phyloP scores from a whole-genome alignment of 2,329 filamentous ascomycete genomes.

The Colletotrichum lini region DNA sequence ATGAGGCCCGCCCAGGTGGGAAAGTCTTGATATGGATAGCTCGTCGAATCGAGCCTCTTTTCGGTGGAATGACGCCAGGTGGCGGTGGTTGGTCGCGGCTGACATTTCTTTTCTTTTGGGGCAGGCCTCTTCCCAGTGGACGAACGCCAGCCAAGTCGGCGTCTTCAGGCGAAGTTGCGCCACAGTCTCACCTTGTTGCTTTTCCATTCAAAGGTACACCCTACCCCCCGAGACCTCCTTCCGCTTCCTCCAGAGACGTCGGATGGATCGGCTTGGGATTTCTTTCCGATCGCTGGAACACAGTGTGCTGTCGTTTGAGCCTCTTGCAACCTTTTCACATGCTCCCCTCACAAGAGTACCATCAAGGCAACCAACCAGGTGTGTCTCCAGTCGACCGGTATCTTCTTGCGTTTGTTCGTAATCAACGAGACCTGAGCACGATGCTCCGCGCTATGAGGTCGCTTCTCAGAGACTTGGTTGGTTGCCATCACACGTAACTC shows the following conservation, averaged over 20 bases:
- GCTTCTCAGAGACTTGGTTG: neutral
- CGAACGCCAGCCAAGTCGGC: neutral
- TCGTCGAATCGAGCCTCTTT: conserved; percentile 9
- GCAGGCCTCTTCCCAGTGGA: neutral
- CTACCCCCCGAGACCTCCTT: neutral
- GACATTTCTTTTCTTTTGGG: neutral
- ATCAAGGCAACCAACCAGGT: neutral
- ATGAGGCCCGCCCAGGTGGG: conserved; percentile 4
- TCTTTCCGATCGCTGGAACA: too few species aligned
- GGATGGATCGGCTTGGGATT: neutral
- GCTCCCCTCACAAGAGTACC: neutral
- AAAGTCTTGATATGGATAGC: neutral
- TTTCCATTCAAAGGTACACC: neutral
- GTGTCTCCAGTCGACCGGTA: neutral
- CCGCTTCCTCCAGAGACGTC: neutral
- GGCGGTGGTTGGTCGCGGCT: neutral
- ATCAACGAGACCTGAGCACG: neutral
- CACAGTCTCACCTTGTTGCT: conserved; percentile 2
- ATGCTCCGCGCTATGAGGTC: neutral
- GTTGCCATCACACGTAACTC: neutral
- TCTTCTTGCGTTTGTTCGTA: neutral
- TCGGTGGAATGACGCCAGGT: neutral
- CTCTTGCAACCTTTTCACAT: neutral
- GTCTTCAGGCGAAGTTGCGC: neutral
- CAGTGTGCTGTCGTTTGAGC: neutral